Evolutionary conservation across 1,284 basidiomycete species (phyloP).

Genomic region (Pyrrhoderma noxium): DNA sequence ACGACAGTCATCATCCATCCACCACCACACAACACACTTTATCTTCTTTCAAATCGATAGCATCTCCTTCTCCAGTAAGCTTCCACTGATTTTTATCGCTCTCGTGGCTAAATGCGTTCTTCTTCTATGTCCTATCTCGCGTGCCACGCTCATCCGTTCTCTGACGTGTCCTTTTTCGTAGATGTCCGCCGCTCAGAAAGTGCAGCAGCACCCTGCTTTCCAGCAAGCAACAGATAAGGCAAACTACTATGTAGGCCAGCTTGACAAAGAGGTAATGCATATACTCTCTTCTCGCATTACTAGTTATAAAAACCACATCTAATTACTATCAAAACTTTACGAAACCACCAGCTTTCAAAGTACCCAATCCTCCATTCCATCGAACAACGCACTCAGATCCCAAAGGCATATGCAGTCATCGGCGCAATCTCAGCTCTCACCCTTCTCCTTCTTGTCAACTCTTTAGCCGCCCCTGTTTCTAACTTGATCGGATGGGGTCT

Average conservation of each 20-base stretch:
- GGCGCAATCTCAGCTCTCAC: conserved; percentile 60
- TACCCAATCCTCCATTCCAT: conserved; percentile 80
- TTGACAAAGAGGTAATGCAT: conserved; percentile 95
- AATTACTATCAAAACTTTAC: not conserved
- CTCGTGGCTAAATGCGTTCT: conserved; percentile 2
- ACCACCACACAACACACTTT: conserved; percentile 6
- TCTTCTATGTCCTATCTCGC: conserved; percentile 12
- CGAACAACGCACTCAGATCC: conserved; percentile 86
- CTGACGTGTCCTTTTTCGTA: conserved; percentile 22
- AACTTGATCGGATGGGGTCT: conserved; percentile 81
- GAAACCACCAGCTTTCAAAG: conserved; percentile 74
- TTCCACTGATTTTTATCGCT: conserved; percentile 1
- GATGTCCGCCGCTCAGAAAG: conserved; percentile 71
- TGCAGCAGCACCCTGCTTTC: conserved; percentile 81
- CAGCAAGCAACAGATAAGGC: conserved; percentile 74
- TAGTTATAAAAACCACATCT: not conserved
- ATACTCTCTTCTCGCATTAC: conserved; percentile 22
- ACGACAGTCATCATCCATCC: not conserved
- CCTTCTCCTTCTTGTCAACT: conserved; percentile 75
- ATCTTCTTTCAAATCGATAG: conserved; percentile 19
- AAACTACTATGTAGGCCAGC: conserved; percentile 69
- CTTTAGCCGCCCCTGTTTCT: conserved; percentile 73
- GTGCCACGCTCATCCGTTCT: conserved; percentile 1
- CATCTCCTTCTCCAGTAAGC: conserved; percentile 14
- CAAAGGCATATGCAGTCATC: conserved; percentile 88